Evolutionary conservation across 78 protist species (phyloP).

Genomic region (Dictyostelium purpureum): DNA sequence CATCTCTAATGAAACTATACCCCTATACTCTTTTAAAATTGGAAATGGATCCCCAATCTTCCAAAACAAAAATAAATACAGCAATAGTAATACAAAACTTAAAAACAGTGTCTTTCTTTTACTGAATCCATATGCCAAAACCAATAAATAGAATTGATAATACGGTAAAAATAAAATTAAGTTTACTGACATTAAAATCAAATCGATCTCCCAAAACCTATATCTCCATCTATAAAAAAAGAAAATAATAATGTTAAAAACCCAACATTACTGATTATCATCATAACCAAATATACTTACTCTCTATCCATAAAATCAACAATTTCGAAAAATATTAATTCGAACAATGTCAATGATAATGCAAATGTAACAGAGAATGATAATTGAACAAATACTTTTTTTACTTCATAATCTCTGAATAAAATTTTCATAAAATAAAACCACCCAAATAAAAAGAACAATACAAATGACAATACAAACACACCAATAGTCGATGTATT

Average conservation of each 20-base stretch:
- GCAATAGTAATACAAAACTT: conserved; percentile 13
- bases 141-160: conserved; percentile 78
- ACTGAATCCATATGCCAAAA: conserved; percentile 34
- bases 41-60: conserved; percentile 90
- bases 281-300: conserved; percentile 31
- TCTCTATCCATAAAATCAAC: conserved; percentile 80
- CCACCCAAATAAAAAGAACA: conserved; percentile 77
- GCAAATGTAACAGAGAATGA: conserved; percentile 80
- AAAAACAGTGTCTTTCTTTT: conserved; percentile 5
- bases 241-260: background rate
- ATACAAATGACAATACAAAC: conserved; percentile 33
- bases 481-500: background rate
- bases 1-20: conserved; percentile 81
- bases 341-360: conserved; percentile 86
- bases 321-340: conserved; percentile 90
- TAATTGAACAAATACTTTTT: conserved; percentile 69
- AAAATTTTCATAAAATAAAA: conserved; percentile 69
- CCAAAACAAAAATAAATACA: conserved; percentile 84
- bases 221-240: conserved; percentile 56
- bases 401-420: conserved; percentile 80
- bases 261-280: background rate
- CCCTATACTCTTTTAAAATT: conserved; percentile 71
- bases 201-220: conserved; percentile 76
- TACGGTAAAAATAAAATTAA: conserved; percentile 67
- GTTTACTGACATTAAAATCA: conserved; percentile 51